phyloP scores from a whole-genome alignment of 2,329 filamentous ascomycete genomes.

The Saccharata proteae region DNA sequence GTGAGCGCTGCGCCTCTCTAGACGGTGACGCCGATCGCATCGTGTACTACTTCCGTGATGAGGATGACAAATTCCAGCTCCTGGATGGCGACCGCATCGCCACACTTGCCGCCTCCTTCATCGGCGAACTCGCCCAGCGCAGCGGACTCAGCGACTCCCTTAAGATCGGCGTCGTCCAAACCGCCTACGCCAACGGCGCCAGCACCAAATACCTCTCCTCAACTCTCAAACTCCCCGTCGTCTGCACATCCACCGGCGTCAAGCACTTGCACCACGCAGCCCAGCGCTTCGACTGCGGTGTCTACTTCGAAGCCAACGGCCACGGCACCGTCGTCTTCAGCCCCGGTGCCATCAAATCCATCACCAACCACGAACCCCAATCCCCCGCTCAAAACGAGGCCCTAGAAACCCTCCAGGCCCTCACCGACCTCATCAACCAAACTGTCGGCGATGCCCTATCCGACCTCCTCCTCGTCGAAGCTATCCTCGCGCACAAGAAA shows the following conservation, averaged over 20 bases:
- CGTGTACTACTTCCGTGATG: constrained; percentile 87
- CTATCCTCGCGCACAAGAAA: constrained; percentile 86
- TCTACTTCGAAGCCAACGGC: constrained; percentile 98
- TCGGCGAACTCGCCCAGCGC: constrained; percentile 72
- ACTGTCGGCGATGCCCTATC: constrained; percentile 93
- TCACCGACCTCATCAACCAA: constrained; percentile 92
- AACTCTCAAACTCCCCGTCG: constrained; percentile 74
- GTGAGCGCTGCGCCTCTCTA: constrained; percentile 75
- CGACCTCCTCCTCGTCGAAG: constrained; percentile 91
- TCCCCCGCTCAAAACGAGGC: constrained; percentile 87
- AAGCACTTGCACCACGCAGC: constrained; percentile 98
- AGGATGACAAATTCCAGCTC: constrained; percentile 74
- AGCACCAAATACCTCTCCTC: constrained; percentile 87
- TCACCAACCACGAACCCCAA: constrained; percentile 69
- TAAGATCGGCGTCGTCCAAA: constrained; percentile 90
- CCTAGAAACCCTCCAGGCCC: constrained; percentile 68
- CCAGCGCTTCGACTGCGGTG: constrained; percentile 83
- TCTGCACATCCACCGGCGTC: constrained; percentile 89
- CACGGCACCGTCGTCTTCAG: constrained; percentile 96
- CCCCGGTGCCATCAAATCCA: constrained; percentile 63
- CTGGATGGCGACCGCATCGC: constrained; percentile 96
- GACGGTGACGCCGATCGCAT: constrained; percentile 94
- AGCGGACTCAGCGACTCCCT: constrained; percentile 70
- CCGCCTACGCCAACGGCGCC: constrained; percentile 92
- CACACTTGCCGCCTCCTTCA: constrained; percentile 84